Evolutionary conservation across 345 rosid species (phyloP), one percentile per base, ranked within the genome.

Genomic region (Arabis alpina): DNA sequence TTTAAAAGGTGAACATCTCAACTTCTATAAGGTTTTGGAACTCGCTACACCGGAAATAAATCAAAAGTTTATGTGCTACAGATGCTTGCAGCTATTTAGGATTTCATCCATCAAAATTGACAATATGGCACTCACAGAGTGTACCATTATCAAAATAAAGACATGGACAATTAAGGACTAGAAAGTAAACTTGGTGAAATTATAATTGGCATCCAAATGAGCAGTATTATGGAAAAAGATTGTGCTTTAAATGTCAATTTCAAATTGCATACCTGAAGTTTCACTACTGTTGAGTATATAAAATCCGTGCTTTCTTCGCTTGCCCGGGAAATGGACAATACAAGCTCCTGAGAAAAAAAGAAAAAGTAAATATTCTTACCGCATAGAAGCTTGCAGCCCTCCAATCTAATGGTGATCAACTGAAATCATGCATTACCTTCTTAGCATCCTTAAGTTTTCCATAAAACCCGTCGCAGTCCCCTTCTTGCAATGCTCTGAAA

Each of bases 241-340:
- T 30, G 6, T 73, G 7, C 53, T 58, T 57, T 42, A 6, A 25
- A n/a, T 24, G 58, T 45, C 69, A 27, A 67, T 41, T 54, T 14
- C 36, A 40, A 27, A n/a, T 16, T 67, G n/a, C 44, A 43, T 70
- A 93, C 98, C 96, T 91, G 98, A 68, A 93, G 93, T 71, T 87
- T 91, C 56, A 85, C 83, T 56, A 93, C 79, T 66, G 94, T 80
- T 27, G 92, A 91, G 78, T 83, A 87, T 79, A 93, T 87, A 72
- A 76, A 82, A 70, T 84, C 96, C 3, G 94, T 93, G 86, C 94
- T 87, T 74, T 93, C 98, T 79, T 85, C 88, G 66, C 96, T 93
- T 66, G 94, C 92, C 73, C 73, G 81, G 74, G 92, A 87, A 49
- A 91, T 80, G 66, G 86, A 85, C 73, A 83, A 74, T 45, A 87